Evolutionary conservation across 208 protist species (phyloP).

Genomic region (Crithidia acanthocephali): DNA sequence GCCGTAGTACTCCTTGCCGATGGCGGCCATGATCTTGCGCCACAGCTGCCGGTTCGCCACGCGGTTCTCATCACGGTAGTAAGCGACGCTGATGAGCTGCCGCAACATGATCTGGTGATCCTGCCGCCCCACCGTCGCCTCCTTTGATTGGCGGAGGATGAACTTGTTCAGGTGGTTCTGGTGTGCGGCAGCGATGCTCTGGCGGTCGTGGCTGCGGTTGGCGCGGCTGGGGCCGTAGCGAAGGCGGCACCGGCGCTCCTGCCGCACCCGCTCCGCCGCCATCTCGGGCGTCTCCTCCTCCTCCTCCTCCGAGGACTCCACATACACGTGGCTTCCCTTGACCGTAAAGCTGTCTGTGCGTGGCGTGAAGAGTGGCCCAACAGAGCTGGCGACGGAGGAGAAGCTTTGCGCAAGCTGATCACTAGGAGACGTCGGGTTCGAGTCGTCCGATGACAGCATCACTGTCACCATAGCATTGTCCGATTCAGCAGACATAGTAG

Average conservation of each 20-base stretch:
- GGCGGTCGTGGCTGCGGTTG: conserved; percentile 53
- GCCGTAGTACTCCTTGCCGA: conserved; percentile 83
- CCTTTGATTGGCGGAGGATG: conserved; percentile 60
- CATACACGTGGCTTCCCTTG: conserved; percentile 20
- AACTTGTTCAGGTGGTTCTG: conserved; percentile 83
- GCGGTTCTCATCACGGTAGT: conserved; percentile 62
- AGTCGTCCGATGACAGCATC: conserved; percentile 33
- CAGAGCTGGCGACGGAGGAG: conserved; percentile 44
- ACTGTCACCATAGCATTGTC: conserved; percentile 19
- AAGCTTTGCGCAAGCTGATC: conserved; percentile 38
- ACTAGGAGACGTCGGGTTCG: conserved; percentile 26
- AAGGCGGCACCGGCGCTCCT: conserved; percentile 28
- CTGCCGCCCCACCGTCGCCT: conserved; percentile 54
- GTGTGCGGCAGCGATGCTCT: conserved; percentile 53
- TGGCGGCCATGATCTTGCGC: conserved; percentile 63
- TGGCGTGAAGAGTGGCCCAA: conserved; percentile 38
- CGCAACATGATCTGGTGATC: conserved; percentile 90
- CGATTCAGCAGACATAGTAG: conserved; percentile 16
- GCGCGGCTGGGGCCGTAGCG: conserved; percentile 49
- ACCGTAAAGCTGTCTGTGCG: conserved; percentile 17
- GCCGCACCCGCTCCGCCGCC: conserved; percentile 20
- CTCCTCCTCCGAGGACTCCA: conserved; percentile 34
- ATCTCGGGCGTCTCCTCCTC: conserved; percentile 31
- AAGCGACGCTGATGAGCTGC: conserved; percentile 75
- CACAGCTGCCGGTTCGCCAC: conserved; percentile 64